Conservation (phyloP, 2,329 filamentous ascomycete species). For the Nakataea oryzae region DNA sequence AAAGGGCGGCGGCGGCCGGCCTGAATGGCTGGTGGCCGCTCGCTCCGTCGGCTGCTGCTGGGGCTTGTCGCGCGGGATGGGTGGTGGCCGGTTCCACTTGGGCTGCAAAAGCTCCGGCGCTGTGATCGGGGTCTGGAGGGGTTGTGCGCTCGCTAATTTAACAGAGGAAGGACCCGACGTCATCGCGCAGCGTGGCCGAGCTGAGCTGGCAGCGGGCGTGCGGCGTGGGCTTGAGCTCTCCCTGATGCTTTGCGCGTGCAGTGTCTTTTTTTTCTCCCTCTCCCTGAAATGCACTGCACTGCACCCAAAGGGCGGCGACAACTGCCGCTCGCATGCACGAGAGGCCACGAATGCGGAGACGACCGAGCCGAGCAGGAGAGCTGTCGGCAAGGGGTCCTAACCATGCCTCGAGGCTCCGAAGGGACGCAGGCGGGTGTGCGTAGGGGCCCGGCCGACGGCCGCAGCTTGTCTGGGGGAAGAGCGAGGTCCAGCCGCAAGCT, state of each 20-base stretch:
- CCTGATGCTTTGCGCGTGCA: too few species aligned
- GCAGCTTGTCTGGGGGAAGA: neutral
- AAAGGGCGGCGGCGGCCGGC: too few species aligned
- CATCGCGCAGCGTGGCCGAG: neutral
- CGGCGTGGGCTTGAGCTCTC: neutral
- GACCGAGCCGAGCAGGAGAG: neutral
- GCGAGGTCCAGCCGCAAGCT: neutral
- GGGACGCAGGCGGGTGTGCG: neutral
- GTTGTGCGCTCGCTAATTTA: neutral
- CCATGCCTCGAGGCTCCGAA: neutral
- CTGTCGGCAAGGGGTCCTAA: neutral
- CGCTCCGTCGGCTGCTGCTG: too few species aligned
- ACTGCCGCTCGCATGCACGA: neutral
- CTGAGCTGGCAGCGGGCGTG: too few species aligned
- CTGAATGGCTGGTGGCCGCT: neutral
- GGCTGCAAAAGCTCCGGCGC: neutral
- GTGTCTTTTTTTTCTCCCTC: too few species aligned
- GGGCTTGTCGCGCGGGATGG: too few species aligned
- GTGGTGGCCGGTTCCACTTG: neutral
- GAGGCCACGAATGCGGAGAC: neutral
- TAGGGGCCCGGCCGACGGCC: neutral
- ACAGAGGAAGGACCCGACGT: neutral
- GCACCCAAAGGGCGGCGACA: too few species aligned
- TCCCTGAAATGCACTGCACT: neutral
- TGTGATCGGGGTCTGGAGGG: neutral